Evolutionary conservation across 192 early-diverging fungal species (phyloP).

Genomic region (Linnemannia exigua): DNA sequence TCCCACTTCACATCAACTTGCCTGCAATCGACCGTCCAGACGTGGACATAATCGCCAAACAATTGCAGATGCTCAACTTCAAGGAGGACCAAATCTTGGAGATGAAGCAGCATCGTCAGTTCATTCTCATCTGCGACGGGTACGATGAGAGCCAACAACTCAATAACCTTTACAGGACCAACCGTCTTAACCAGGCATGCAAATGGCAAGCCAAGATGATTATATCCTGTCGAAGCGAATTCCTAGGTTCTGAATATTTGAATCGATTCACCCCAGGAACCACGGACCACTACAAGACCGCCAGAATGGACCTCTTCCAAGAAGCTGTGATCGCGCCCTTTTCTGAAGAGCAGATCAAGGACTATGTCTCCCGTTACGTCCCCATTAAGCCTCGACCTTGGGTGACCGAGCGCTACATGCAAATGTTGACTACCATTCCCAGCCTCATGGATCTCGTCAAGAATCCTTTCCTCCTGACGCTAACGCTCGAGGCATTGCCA

Average conservation of each 20-base stretch:
- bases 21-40: background rate
- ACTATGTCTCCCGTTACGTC: background rate
- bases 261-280: background rate
- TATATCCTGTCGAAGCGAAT: background rate
- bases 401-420: background rate
- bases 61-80: background rate
- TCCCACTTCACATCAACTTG: background rate
- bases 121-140: background rate
- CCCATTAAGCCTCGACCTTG: background rate
- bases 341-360: background rate
- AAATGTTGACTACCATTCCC: background rate
- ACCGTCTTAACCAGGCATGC: background rate
- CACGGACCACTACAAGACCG: background rate
- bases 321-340: background rate
- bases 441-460: background rate
- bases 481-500: background rate
- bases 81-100: background rate
- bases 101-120: background rate
- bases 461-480: background rate
- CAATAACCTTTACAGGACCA: background rate
- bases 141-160: background rate
- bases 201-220: background rate
- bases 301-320: background rate
- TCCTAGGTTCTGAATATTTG: background rate
- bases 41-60: background rate